Evolutionary conservation across 306 rosid species (phyloP), one percentile per base, ranked within the genome.

Genomic region (Lathyrus aphaca): DNA sequence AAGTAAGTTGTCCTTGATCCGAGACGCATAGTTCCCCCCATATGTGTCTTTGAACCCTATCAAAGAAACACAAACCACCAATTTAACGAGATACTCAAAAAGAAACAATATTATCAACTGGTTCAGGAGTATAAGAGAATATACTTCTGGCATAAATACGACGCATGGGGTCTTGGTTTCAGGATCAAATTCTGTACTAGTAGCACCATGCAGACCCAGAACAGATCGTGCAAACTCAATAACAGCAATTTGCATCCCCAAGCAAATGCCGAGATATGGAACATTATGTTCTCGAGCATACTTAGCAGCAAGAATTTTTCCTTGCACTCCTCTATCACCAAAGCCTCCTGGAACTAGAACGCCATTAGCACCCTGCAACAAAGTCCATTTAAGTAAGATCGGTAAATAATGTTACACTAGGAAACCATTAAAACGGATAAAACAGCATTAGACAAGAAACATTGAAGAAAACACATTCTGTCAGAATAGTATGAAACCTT

Each of bases 1-100:
- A 94, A 94, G 68, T 75, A 81, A 29, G 98, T 94, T 82, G 85
- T 94, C 77, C 98, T 87, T 40, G 95, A 94, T 58, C 98, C 98
- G 51, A 88, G 89, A 23, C 98, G 96, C 98, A 94, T 94, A n/a
- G 98, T 94, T 44, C 86, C 98, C 7, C 98, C 98, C 98, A 94
- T 90, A 55, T 84, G 96, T 56, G 97, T 94, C 81, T 82, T 94
- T 29, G 98, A 94, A 67, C 97, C 98, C 98, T 94, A 73, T 21
- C 58, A 59, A 59, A 6, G 70, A 8, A 57, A 71, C 14, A 60
- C 16, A 55, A 62, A 63, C 40, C 32, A 66, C 37, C 32, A 66
- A 48, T 38, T 78, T 71, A 74, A 75, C 19, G 5, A 42, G 18
- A 65, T 60, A 40, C 35, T 46, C 17, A 66, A 71, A 66, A 71